Evolutionary conservation across 176 grass and related monocot species (phyloP).

Genomic region (Hordeum marinum): DNA sequence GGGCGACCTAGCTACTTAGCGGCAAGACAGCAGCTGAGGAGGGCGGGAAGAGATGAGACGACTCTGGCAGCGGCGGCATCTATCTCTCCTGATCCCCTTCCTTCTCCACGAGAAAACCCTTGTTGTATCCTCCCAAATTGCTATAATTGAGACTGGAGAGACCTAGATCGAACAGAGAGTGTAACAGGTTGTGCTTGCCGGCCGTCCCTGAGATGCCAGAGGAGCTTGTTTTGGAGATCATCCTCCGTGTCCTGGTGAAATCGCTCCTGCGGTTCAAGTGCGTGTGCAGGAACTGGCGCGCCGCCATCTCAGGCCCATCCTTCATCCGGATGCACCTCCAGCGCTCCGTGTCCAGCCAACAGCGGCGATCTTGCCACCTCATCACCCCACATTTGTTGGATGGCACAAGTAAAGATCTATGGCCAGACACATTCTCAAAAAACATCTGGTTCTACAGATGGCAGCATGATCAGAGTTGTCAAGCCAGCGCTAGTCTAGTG

Average conservation of each 20-base stretch:
- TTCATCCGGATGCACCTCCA: neutral
- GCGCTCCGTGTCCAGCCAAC: neutral
- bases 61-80: too few species aligned
- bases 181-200: neutral
- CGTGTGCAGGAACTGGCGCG: neutral
- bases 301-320: neutral
- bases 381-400: neutral
- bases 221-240: neutral
- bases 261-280: neutral
- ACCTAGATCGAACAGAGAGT: too few species aligned
- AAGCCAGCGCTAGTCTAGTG: neutral
- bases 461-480: neutral
- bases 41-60: too few species aligned
- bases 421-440: neutral
- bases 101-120: too few species aligned
- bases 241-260: neutral
- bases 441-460: neutral
- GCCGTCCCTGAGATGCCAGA: neutral
- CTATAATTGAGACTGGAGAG: too few species aligned
- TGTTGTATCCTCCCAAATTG: too few species aligned
- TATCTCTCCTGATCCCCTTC: too few species aligned
- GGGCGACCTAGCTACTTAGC: too few species aligned
- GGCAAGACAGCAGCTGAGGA: too few species aligned
- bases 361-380: neutral
- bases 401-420: neutral